Percentiles rank a stretch among this genome's conserved stretches.
These are phyloP conservation scores for Pisolithus sp. DNA, from an alignment of 768 basidiomycete species.

Conservation along the genomic window DNA sequence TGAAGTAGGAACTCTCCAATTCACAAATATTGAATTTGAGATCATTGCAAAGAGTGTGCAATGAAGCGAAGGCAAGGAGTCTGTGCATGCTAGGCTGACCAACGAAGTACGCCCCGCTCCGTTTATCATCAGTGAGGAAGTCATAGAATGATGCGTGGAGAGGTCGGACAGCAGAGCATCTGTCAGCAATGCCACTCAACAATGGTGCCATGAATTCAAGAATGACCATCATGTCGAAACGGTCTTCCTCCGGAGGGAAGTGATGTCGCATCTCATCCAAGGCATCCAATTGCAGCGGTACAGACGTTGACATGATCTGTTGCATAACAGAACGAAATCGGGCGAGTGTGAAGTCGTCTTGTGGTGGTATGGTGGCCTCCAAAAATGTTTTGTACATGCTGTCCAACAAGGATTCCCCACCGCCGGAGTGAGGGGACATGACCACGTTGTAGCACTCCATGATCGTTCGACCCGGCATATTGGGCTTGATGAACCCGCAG, in stretches of 20 bases:
- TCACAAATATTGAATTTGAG: too few relatives aligned
- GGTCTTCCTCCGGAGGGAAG: neutral
- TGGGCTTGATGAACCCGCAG: too few relatives aligned
- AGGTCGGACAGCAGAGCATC: slow-evolving; percentile 7
- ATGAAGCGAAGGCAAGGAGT: too few relatives aligned
- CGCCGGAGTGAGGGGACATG: too few relatives aligned
- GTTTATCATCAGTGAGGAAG: slow-evolving; percentile 11
- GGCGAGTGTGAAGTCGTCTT: neutral
- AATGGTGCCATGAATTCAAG: slow-evolving; percentile 2
- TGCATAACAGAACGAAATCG: slow-evolving; percentile 1
- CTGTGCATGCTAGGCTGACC: too few relatives aligned
- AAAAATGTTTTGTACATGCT: neutral
- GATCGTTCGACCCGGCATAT: too few relatives aligned
- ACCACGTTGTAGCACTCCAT: too few relatives aligned
- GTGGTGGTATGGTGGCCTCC: neutral
- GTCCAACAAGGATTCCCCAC: neutral
- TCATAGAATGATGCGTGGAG: slow-evolving; percentile 26
- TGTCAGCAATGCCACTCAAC: slow-evolving; percentile 1
- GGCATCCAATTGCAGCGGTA: neutral
- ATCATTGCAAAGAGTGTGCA: too few relatives aligned
- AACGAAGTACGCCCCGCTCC: slow-evolving; percentile 1
- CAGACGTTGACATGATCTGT: neutral
- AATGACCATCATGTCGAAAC: neutral
- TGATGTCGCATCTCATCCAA: neutral
- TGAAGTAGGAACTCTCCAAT: too few relatives aligned